These are phyloP conservation scores for Rheum nobile DNA, from an alignment of 148 eudicot genomes.

Conservation along the genomic window DNA sequence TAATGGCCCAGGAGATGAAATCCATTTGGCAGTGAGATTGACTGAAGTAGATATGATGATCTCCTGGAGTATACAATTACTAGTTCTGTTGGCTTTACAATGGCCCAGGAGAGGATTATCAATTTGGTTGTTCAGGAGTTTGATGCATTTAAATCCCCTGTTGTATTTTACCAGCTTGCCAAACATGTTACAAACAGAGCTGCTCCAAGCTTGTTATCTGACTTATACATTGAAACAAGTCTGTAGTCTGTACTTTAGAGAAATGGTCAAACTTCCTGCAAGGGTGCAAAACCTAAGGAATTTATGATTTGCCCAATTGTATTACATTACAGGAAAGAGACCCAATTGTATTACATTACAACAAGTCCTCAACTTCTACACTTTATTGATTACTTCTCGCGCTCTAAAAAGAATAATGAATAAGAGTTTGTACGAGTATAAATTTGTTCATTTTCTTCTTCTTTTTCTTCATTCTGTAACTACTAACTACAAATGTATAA, in stretches of 20 bases:
- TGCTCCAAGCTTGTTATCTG: not conserved
- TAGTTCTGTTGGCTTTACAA: no score
- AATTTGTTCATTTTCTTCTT: not conserved
- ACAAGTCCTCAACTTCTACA: not conserved
- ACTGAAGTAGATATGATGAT: no score
- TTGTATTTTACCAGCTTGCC: no score
- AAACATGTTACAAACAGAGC: not conserved
- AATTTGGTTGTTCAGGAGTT: no score
- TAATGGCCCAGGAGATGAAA: not conserved
- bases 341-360: not conserved
- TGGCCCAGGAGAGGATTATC: no score
- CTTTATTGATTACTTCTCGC: not conserved
- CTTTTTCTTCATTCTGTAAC: not conserved
- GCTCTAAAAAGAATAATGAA: not conserved
- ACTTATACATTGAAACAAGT: no score
- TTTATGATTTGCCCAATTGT: no score
- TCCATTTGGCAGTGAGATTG: no score
- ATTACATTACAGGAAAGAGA: not conserved
- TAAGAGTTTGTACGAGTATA: not conserved
- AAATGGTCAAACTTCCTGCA: not conserved
- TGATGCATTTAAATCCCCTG: no score
- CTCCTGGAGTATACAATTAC: no score
- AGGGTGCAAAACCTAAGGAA: not conserved
- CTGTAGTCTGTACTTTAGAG: not conserved
- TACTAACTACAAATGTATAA: constrained; percentile 4